Evolutionary conservation across 306 rosid genomes (phyloP).

Genomic region (Quercus cerris): DNA sequence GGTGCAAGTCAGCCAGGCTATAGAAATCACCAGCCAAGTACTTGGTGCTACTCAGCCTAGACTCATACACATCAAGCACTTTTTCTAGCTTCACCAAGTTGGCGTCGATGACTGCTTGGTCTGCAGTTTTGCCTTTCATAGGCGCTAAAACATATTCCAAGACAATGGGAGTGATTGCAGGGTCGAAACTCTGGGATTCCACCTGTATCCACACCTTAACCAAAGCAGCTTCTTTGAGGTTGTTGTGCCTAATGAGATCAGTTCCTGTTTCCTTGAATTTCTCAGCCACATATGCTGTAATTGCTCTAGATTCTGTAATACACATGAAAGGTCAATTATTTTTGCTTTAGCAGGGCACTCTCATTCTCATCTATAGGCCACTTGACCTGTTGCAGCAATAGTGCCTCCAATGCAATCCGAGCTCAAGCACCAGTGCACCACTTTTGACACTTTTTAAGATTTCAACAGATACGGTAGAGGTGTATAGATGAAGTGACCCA

Average conservation of each 20-base stretch:
- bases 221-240: conserved; percentile 41
- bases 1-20: conserved; percentile 70
- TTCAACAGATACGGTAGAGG: no score
- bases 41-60: conserved; percentile 46
- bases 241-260: conserved; percentile 47
- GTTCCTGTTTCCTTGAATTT: conserved; percentile 56
- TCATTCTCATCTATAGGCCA: no score
- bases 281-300: conserved; percentile 60
- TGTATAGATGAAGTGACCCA: no score
- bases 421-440: no score
- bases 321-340: not conserved
- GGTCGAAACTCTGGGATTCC: conserved; percentile 58
- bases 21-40: conserved; percentile 65
- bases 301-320: conserved; percentile 74
- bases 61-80: conserved; percentile 69
- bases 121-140: conserved; percentile 37
- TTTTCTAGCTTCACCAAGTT: conserved; percentile 46
- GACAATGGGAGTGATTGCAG: conserved; percentile 53
- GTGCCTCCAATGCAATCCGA: no score
- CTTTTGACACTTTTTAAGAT: no score
- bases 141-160: conserved; percentile 54
- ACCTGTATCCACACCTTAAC: conserved; percentile 74
- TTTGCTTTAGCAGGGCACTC: not conserved
- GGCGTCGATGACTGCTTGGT: conserved; percentile 49
- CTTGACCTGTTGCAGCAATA: no score